Evolutionary conservation across 441 rosid genomes (phyloP).

Genomic region (Biscutella laevigata): DNA sequence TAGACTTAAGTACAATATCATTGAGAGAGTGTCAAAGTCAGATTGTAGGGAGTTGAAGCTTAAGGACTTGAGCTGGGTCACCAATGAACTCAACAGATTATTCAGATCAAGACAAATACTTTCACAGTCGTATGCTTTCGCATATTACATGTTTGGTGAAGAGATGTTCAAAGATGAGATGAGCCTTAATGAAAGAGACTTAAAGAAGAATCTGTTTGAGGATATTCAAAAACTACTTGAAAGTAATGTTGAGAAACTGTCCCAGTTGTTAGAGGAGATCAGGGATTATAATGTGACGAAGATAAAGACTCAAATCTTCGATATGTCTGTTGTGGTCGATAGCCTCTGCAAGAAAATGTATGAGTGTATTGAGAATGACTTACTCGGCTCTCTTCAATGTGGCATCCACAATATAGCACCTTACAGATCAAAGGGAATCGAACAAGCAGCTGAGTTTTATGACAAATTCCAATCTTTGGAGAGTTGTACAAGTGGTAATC

Average conservation of each 20-base stretch:
- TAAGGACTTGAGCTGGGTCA: constrained; percentile 56
- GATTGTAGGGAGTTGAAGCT: constrained; percentile 34
- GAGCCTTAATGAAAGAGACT: constrained; percentile 32
- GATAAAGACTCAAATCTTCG: constrained; percentile 38
- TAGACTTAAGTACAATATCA: constrained; percentile 33
- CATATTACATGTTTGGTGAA: constrained; percentile 60
- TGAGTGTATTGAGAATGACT: constrained; percentile 55
- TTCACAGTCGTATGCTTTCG: constrained; percentile 55
- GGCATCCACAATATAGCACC: constrained; percentile 45
- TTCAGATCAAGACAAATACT: constrained; percentile 56
- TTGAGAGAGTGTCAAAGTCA: constrained; percentile 30
- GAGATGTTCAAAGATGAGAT: constrained; percentile 45
- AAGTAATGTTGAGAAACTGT: constrained; percentile 61
- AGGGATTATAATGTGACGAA: constrained; percentile 29
- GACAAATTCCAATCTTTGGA: constrained; percentile 8
- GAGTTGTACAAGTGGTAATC: constrained; percentile 12
- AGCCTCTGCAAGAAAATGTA: constrained; percentile 57
- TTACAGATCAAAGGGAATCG: constrained; percentile 39
- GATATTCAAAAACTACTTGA: constrained; percentile 75
- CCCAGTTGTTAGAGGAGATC: constrained; percentile 45
- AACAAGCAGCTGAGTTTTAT: constrained; percentile 33
- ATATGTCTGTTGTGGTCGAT: constrained; percentile 42
- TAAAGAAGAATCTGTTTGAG: constrained; percentile 55
- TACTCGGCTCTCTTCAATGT: constrained; percentile 42
- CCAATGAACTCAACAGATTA: constrained; percentile 41